Evolutionary conservation across 2,329 filamentous ascomycete genomes (phyloP).

Genomic region (Sclerotinia subarctica): DNA sequence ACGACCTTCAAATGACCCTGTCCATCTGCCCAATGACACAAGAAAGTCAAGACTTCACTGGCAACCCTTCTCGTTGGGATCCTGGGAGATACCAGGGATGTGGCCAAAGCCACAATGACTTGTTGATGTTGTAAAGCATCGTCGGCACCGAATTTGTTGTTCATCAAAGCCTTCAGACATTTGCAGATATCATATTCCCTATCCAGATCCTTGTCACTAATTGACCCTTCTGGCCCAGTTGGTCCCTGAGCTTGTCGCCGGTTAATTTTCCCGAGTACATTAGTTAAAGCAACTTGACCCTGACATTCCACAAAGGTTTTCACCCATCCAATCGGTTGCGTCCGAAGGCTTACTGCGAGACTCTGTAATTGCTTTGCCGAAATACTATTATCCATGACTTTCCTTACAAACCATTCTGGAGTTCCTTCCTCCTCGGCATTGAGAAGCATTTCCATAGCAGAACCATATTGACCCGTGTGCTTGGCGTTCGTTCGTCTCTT

Average conservation of each 20-base stretch:
- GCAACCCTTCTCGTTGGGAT: slow-evolving; percentile 91
- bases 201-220: slow-evolving; percentile 66
- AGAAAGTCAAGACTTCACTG: slow-evolving; percentile 91
- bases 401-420: slow-evolving; percentile 96
- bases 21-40: slow-evolving; percentile 90
- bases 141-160: slow-evolving; percentile 98
- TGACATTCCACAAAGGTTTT: slow-evolving; percentile 95
- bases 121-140: slow-evolving; percentile 89
- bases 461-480: slow-evolving; percentile 67
- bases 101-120: slow-evolving; percentile 82
- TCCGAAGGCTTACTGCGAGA: slow-evolving; percentile 89
- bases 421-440: slow-evolving; percentile 92
- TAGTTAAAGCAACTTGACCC: slow-evolving; percentile 92
- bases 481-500: slow-evolving; percentile 76
- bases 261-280: slow-evolving; percentile 90
- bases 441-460: slow-evolving; percentile 63
- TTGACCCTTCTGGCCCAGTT: slow-evolving; percentile 48
- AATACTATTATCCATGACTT: slow-evolving; percentile 93
- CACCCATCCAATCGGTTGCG: slow-evolving; percentile 97
- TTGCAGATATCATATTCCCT: slow-evolving; percentile 94
- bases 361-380: slow-evolving; percentile 88
- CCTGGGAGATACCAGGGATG: slow-evolving; percentile 81
- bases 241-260: slow-evolving; percentile 72
- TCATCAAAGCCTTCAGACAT: slow-evolving; percentile 95
- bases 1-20: slow-evolving; percentile 91